These are phyloP conservation scores for Gnomoniopsis sp. DNA, from an alignment of 2,329 filamentous ascomycete species.

Conservation along the genomic window DNA sequence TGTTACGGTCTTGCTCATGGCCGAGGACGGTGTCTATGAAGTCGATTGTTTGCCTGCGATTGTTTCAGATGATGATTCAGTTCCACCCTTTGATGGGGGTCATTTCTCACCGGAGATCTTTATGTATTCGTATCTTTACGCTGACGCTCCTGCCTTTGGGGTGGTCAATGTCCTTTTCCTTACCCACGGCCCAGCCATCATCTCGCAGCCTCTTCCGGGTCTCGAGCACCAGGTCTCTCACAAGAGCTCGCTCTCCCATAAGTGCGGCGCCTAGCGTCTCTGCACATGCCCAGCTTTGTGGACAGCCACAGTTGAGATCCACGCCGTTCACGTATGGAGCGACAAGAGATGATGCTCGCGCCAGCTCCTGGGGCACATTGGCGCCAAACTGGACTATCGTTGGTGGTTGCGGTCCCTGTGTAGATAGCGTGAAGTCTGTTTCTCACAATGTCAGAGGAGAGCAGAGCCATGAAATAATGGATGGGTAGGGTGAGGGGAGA, in stretches of 20 bases:
- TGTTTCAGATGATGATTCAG: no score
- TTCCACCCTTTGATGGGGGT: no score
- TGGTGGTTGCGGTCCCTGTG: slow-evolving; percentile 47
- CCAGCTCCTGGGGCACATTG: slow-evolving; percentile 58
- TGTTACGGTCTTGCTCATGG: slow-evolving; percentile 45
- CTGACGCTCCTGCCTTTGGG: slow-evolving; percentile 56
- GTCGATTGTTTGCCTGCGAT: slow-evolving; percentile 54
- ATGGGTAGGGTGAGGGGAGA: neutral
- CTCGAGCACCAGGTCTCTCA: slow-evolving; percentile 61
- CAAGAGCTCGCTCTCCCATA: slow-evolving; percentile 62
- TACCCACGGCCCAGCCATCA: slow-evolving; percentile 52
- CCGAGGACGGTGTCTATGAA: slow-evolving; percentile 62
- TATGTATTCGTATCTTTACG: slow-evolving; percentile 68
- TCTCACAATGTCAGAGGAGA: neutral
- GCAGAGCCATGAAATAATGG: neutral
- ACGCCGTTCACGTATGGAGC: slow-evolving; percentile 61
- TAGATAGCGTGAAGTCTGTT: slow-evolving; percentile 59
- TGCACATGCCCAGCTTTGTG: slow-evolving; percentile 69
- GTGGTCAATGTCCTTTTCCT: slow-evolving; percentile 39
- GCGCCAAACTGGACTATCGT: slow-evolving; percentile 68
- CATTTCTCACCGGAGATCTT: slow-evolving; percentile 49
- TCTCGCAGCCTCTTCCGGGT: slow-evolving; percentile 48
- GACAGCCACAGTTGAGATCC: slow-evolving; percentile 71
- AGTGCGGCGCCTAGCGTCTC: slow-evolving; percentile 66
- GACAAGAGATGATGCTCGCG: slow-evolving; percentile 59